Base-by-base conservation (phyloP, 2,329 filamentous ascomycete species). In the Sporothrix protearum region DNA sequence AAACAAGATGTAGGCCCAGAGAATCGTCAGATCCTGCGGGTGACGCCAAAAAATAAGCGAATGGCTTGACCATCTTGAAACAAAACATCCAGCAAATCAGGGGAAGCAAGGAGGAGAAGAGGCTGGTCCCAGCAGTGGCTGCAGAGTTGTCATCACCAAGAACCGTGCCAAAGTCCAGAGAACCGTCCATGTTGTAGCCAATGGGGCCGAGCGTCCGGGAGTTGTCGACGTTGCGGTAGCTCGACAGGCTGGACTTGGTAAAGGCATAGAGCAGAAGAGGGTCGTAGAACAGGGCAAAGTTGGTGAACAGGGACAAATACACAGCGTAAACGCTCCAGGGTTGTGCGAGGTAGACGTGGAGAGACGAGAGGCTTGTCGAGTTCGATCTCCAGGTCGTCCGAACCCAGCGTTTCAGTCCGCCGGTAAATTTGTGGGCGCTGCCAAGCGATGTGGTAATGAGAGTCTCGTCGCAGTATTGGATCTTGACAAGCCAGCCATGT, bases 341-440 rank as follows among this genome's bases (percentile, higher is more conserved):
- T 73, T 87, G 82, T 0, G 75, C 69, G 3, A 66, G 75, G 81
- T 81, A 86, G 5, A 82, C 79, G 1, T 78, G 73, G 12, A 80
- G 78, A 0, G 77, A 77, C 61, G 83, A 75, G 68, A 90, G 80
- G 36, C 83, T 83, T 2, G 81, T 83, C 0, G 81, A 76, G 76
- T 89, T 89, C 70, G 83, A 86, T 6, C 88, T 82, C 81, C 85
- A 89, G 0, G 85, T 88, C 0, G 86, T 88, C 1, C 88, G 82
- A 0, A 82, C 82, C 88, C 87, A 91, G 14, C 88, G 83, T 8
- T 84, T 69, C 53, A 86, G 84, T 74, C 91, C 88, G 0, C 78
- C 76, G 3, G 81, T 75, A 75, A 87, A 89, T 75, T 85, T 86
- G 2, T 70, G 55, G 4, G 12, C 19, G 68, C 74, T 79, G 30